Base-by-base conservation (phyloP, 176 grass and related monocot species). In the Musa acuminata region DNA sequence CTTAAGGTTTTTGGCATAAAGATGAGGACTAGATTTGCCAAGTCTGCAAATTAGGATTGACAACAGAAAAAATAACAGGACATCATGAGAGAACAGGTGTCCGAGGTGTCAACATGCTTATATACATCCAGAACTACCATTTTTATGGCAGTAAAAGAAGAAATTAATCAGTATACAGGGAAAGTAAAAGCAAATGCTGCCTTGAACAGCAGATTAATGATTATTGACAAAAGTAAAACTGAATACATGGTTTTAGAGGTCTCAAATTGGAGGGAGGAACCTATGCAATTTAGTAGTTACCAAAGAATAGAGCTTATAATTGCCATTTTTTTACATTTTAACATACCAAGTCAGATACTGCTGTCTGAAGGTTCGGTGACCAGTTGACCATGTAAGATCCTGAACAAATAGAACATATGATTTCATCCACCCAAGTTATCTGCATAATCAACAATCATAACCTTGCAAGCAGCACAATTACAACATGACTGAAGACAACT, bases 341-440 rank as follows among this genome's bases (percentile, higher is more conserved):
- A 63, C 75, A 80, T 91, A 98, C 94, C 79, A 98, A 85, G 87
- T 98, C 94, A 11, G 94, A 98, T 53, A 98, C 88, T 70, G 94
- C 90, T 84, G 94, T 98, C 84, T 91, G 94, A 25, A 97, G 80
- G 66, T 83, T 87, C 51, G 94, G 94, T 54, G 94, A 98, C 94
- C 94, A 98, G 69, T 98, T 98, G 72, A 98, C 94, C 90, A 98
- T 85, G 75, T 98, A 98, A 84, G 90, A 93, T 72, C 94, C 94
- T 98, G 94, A 57, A 66, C 53, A 85, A 51, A 66, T 25, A 76
- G 77, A 67, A 76, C 62, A 52, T 68, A 79, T 35, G 26, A 62
- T 77, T 75, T 71, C 76, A 75, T 12, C 13, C 75, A 55, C 22
- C 8, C n/a, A 52, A 72, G 2, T 13, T 12, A 9, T 52, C 35